These are phyloP conservation scores for Phaffia rhodozyma DNA, from an alignment of 1,284 basidiomycete genomes.

Conservation along the genomic window DNA sequence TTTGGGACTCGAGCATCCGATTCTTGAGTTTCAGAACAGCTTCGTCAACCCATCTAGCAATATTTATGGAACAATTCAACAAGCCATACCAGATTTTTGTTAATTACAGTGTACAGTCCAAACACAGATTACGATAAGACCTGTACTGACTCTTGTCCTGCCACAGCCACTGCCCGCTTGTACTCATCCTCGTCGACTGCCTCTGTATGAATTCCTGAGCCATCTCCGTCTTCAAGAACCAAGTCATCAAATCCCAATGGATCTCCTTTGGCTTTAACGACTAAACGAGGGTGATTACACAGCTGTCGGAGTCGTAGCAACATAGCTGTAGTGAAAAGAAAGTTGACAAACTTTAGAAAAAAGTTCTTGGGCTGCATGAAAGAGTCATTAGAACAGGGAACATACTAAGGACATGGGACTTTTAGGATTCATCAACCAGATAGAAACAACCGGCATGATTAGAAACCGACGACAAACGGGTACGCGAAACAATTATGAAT, in stretches of 20 bases:
- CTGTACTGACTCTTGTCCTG: neutral
- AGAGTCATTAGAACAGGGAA: neutral
- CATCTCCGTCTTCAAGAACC: conserved; percentile 1
- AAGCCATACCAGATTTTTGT: too few relatives aligned
- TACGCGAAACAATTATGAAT: neutral
- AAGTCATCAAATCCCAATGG: neutral
- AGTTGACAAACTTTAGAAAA: neutral
- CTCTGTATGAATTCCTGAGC: neutral
- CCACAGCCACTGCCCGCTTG: neutral
- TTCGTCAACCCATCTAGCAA: conserved; percentile 20
- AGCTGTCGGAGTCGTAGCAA: conserved; percentile 16
- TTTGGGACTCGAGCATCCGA: conserved; percentile 21
- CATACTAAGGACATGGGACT: conserved; percentile 6
- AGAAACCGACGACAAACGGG: neutral
- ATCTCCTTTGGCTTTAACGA: conserved; percentile 8
- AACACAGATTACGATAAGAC: too few relatives aligned
- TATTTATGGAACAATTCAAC: neutral
- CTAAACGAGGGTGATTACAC: conserved; percentile 12
- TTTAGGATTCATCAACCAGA: too few relatives aligned
- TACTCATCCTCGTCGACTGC: neutral
- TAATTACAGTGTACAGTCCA: too few relatives aligned
- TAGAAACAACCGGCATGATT: neutral
- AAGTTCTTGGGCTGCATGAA: neutral
- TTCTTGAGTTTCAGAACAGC: conserved; percentile 22
- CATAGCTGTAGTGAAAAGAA: neutral